Conservation (phyloP, 2,329 filamentous ascomycete species). For the Sarocladium oryzae region DNA sequence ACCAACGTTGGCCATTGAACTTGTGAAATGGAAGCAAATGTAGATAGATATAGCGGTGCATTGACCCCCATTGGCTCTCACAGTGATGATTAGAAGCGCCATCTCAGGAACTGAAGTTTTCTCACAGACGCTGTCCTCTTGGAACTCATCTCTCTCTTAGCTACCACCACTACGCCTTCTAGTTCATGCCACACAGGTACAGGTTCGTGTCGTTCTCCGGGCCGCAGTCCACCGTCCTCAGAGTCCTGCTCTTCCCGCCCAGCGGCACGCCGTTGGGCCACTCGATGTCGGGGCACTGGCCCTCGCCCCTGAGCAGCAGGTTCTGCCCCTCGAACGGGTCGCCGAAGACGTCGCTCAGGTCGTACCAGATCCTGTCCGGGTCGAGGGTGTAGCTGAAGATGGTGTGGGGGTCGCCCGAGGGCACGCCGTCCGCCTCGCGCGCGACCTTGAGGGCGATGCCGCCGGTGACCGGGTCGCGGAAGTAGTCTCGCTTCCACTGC, state of each 20-base stretch:
- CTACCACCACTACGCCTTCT: neutral
- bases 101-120: too few relatives aligned
- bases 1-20: too few relatives aligned
- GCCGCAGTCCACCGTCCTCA: neutral
- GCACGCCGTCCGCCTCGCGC: slow-evolving; percentile 36
- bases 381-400: slow-evolving; percentile 34
- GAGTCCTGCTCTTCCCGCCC: slow-evolving; percentile 18
- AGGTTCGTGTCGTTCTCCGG: neutral
- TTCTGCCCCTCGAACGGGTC: slow-evolving; percentile 28
- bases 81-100: too few relatives aligned
- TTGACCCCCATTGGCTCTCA: too few relatives aligned
- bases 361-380: slow-evolving; percentile 29
- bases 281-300: slow-evolving; percentile 27
- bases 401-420: slow-evolving; percentile 32
- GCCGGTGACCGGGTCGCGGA: slow-evolving; percentile 27
- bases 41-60: too few relatives aligned
- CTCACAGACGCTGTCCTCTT: too few relatives aligned
- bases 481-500: neutral
- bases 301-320: slow-evolving; percentile 23
- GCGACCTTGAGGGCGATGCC: slow-evolving; percentile 38
- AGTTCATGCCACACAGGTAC: neutral
- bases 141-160: too few relatives aligned
- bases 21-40: too few relatives aligned
- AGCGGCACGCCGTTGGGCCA: slow-evolving; percentile 29
- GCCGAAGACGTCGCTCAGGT: slow-evolving; percentile 34